phyloP scores from a whole-genome alignment of 768 basidiomycete genomes.

The Filobasidium floriforme region DNA sequence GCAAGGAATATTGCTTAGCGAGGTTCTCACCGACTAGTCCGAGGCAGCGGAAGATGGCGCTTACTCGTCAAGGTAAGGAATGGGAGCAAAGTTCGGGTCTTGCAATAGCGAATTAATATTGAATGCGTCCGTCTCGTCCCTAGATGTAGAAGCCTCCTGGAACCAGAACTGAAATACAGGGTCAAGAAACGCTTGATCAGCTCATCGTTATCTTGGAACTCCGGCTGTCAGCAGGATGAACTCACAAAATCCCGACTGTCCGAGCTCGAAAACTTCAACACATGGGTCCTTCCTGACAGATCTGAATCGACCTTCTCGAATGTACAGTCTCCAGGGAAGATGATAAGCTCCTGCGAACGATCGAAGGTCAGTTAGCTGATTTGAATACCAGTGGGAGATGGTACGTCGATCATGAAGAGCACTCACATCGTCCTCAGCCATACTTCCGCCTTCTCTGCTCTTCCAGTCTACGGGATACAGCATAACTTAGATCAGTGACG shows the following conservation, averaged over 20 bases:
- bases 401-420: background rate
- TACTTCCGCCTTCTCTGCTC: conserved; percentile 24
- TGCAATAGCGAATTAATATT: conserved; percentile 38
- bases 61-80: background rate
- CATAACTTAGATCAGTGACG: conserved; percentile 58
- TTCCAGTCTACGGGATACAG: conserved; percentile 45
- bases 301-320: conserved; percentile 69
- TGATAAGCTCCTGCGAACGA: conserved; percentile 62
- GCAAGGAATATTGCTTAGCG: background rate
- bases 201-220: no score
- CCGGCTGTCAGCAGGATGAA: conserved; percentile 18
- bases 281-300: conserved; percentile 62
- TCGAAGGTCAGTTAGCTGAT: conserved; percentile 6
- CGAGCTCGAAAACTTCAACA: conserved; percentile 85
- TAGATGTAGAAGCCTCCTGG: conserved; percentile 29
- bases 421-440: conserved; percentile 33
- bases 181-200: no score
- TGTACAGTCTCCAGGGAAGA: conserved; percentile 77
- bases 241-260: conserved; percentile 81
- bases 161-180: conserved; percentile 38
- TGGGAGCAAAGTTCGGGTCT: conserved; percentile 26
- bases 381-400: background rate
- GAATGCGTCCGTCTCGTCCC: conserved; percentile 26
- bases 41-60: background rate
- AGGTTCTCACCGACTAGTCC: background rate